Conservation (phyloP, 176 grass and related monocot genomes). For the Triticum urartu region DNA sequence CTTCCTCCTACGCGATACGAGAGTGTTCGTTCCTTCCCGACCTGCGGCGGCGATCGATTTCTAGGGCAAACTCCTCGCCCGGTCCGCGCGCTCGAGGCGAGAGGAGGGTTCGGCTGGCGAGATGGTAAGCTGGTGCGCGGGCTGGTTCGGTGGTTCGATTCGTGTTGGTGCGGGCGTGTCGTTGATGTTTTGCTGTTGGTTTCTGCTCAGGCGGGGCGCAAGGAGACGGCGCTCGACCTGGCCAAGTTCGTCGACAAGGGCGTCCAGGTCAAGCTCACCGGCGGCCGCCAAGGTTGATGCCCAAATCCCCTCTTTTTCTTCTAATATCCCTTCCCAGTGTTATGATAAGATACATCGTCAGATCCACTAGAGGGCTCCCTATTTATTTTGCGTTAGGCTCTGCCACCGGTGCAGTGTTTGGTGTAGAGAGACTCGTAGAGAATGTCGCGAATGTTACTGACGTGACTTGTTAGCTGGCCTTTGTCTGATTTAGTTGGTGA, state of each 20-base stretch:
- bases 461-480: too few species aligned
- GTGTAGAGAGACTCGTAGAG: not conserved
- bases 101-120: not conserved
- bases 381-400: not conserved
- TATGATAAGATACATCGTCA: too few species aligned
- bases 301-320: not conserved
- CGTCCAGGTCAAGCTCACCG: constrained; percentile 87
- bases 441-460: too few species aligned
- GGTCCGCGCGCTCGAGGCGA: not conserved
- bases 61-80: not conserved
- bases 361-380: not conserved
- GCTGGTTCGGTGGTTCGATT: not conserved
- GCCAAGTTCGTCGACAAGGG: constrained; percentile 95
- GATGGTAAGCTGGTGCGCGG: not conserved
- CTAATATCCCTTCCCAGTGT: too few species aligned
- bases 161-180: not conserved
- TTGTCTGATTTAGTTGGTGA: too few species aligned
- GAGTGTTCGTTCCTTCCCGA: not conserved
- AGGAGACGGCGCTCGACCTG: constrained; percentile 83
- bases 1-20: not conserved
- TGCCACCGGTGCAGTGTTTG: not conserved
- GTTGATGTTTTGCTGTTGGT: not conserved
- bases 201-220: constrained; percentile 65
- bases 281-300: constrained; percentile 65
- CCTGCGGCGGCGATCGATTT: constrained; percentile 37